Evolutionary conservation across 2,329 filamentous ascomycete genomes (phyloP).

Genomic region (Calonectria crousiana): DNA sequence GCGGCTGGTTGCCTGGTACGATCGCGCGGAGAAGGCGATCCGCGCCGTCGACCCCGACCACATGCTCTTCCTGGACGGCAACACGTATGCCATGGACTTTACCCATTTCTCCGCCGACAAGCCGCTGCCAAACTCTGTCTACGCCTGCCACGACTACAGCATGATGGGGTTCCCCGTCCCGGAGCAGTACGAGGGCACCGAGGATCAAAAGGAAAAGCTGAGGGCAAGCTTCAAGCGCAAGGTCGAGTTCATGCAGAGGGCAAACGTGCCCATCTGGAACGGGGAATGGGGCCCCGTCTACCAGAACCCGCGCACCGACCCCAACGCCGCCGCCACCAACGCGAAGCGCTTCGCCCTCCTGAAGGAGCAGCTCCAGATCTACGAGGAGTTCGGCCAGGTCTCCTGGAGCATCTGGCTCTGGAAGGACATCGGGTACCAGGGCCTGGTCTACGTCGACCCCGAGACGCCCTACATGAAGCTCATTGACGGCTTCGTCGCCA

Average conservation of each 20-base stretch:
- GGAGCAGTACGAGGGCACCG: conserved; percentile 55
- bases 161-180: conserved; percentile 61
- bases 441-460: conserved; percentile 64
- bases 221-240: conserved; percentile 56
- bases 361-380: conserved; percentile 55
- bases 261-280: conserved; percentile 60
- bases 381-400: conserved; percentile 44
- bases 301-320: conserved; percentile 52
- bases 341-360: conserved; percentile 56
- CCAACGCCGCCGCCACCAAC: conserved; percentile 52
- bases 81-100: conserved; percentile 67
- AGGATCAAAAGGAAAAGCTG: conserved; percentile 57
- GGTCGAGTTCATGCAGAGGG: conserved; percentile 56
- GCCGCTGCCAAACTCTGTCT: conserved; percentile 61
- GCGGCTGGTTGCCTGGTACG: conserved; percentile 49
- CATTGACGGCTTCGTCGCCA: conserved; percentile 64
- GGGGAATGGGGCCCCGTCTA: conserved; percentile 66
- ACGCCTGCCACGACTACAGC: conserved; percentile 66
- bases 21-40: conserved; percentile 53
- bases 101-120: conserved; percentile 53
- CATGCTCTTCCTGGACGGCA: conserved; percentile 64
- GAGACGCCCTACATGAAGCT: conserved; percentile 62
- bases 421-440: conserved; percentile 69
- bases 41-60: conserved; percentile 59
- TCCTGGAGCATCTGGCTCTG: conserved; percentile 72